Base-by-base conservation (phyloP, 345 rosid genomes). In the Salix koriyanagi region DNA sequence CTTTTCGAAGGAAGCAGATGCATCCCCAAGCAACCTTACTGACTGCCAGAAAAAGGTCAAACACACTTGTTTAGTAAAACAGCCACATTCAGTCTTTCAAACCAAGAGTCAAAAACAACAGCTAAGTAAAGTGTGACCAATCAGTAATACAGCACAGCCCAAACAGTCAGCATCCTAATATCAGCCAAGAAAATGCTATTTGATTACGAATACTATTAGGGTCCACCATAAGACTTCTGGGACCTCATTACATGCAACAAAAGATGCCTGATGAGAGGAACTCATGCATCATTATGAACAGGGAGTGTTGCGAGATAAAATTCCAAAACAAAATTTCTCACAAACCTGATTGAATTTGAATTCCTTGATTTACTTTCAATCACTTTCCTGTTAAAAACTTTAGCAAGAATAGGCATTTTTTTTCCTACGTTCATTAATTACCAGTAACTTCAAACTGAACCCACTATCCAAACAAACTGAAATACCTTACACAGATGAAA, bases 1-100 rank as follows among this genome's bases (percentile, higher is more conserved):
- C 87, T 91, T 96, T 82, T 92, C 94, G 75, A 96, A 96, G 67
- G 97, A 96, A 75, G 90, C 90, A 83, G 97, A 96, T 78, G 97
- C 97, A 82, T 93, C 99, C 58, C 98, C 98, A 72, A 96, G 83
- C 80, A 96, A 85, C 85, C 98, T 88, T 26, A 91, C 75, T 8
- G 97, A 96, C 99, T 90, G 80, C 42, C 48, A 76, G 66, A 66
- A 70, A 83, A 71, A 65, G 67, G 37, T 44, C 39, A 52, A 60
- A 75, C 5, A 39, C 62, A 46, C n/a, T 12, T 14, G 34, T 41
- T 44, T 0, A 44, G 50, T 67, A 25, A 36, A 19, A 5, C 48
- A 71, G 52, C 10, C 18, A 46, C 15, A 50, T 11, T 42, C 44
- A 46, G 21, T 37, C 25, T n/a, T 36, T 14, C 19, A 62, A 52